These are phyloP conservation scores for Thelonectria olida DNA, from an alignment of 2,329 filamentous ascomycete genomes.

Conservation along the genomic window DNA sequence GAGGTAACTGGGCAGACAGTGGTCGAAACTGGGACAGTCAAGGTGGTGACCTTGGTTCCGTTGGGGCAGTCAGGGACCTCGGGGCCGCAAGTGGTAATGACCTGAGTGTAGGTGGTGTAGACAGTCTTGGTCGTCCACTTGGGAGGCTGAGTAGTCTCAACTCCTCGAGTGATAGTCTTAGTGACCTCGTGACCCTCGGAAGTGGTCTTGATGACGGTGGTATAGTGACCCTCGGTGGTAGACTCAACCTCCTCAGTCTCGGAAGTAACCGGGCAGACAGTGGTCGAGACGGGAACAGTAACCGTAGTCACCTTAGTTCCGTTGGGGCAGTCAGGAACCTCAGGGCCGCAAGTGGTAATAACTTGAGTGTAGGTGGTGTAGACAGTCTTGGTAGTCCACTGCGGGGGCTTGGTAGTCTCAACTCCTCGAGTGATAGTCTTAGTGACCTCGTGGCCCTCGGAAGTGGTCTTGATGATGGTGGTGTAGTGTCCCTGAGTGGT, in stretches of 20 bases:
- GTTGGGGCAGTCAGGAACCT: conserved; percentile 31
- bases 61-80: conserved; percentile 44
- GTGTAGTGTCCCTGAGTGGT: no score
- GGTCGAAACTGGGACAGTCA: background rate
- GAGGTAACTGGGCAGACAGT: conserved; percentile 1
- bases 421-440: conserved; percentile 16
- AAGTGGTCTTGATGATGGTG: background rate
- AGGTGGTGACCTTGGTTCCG: conserved; percentile 24
- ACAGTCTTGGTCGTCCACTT: conserved; percentile 46
- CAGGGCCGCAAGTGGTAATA: conserved; percentile 22
- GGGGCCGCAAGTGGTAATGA: conserved; percentile 42
- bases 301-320: conserved; percentile 11
- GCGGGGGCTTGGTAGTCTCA: conserved; percentile 16
- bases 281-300: conserved; percentile 35
- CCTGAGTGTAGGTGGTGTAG: conserved; percentile 40
- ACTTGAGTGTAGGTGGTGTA: conserved; percentile 33
- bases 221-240: background rate
- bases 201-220: background rate
- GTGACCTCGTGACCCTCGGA: background rate
- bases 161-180: conserved; percentile 16
- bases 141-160: conserved; percentile 15
- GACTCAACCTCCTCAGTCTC: background rate
- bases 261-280: conserved; percentile 21
- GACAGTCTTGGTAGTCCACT: conserved; percentile 25
- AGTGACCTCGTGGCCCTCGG: background rate